A percentile compares a stretch with the other conserved stretches of the same genome.
Evolutionary conservation across 2,329 filamentous ascomycete species (phyloP).

Genomic region (Ciborinia camelliae): DNA sequence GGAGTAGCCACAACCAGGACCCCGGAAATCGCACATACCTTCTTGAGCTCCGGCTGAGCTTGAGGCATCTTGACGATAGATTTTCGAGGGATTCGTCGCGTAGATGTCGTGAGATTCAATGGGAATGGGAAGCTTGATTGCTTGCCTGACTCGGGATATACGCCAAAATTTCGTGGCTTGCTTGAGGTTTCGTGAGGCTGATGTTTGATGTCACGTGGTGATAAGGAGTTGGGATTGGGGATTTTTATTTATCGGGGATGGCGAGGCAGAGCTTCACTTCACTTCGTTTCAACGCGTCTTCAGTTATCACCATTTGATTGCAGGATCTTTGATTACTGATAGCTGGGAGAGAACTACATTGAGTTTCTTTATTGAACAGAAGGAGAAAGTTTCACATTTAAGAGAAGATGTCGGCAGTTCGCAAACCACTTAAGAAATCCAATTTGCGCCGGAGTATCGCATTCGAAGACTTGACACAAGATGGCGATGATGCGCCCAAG

Average conservation of each 20-base stretch:
- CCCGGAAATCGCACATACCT: constrained; percentile 55
- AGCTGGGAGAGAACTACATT: neutral
- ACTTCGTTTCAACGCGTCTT: neutral
- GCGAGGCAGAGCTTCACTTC: constrained; percentile 4
- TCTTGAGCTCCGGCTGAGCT: constrained; percentile 98
- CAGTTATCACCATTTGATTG: neutral
- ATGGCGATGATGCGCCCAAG: constrained; percentile 30
- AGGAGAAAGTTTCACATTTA: neutral
- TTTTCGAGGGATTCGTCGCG: constrained; percentile 20
- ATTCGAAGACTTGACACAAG: constrained; percentile 37
- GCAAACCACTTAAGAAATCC: constrained; percentile 56
- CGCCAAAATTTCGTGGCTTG: constrained; percentile 22
- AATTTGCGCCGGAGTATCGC: constrained; percentile 55
- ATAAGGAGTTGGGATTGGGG: constrained; percentile 22
- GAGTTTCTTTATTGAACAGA: too few relatives aligned
- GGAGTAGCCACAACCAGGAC: neutral
- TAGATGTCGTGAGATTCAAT: constrained; percentile 19
- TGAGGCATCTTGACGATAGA: constrained; percentile 70
- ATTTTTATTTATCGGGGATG: constrained; percentile 1
- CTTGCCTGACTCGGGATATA: neutral
- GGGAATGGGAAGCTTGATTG: constrained; percentile 18
- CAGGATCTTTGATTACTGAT: neutral
- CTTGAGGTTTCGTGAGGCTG: constrained; percentile 19
- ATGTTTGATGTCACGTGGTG: constrained; percentile 31
- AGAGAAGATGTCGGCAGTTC: constrained; percentile 34